Base-by-base conservation (phyloP, 768 basidiomycete genomes). In the Saitozyma podzolica region DNA sequence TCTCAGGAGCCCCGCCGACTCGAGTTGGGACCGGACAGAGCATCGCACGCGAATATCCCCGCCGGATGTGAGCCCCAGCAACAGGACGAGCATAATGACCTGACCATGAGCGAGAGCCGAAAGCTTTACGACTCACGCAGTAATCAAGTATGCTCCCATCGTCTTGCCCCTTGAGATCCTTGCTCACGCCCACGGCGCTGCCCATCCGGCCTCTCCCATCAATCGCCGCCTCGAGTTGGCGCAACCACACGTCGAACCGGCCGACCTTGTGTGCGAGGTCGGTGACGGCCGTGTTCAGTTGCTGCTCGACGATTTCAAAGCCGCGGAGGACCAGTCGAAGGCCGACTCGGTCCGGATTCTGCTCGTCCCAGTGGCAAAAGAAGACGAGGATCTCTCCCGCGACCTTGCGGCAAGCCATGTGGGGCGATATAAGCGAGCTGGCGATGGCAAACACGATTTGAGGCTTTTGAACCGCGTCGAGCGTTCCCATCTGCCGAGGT, bases 171-270 rank as follows among this genome's bases (percentile, higher is more conserved):
- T 84, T 85, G 59, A 94, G 85, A 68, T 97, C 93, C 13, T 94
- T 91, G 69, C 93, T 95, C 20, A 92, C 92, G 0, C 96, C 96
- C 8, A 99, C 95, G 47, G 90, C 79, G 75, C 90, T 96, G 0
- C 95, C 95, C 91, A 97, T 93, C 77, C 88, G 89, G 0, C 95
- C 95, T 59, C 92, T 83, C 2, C 93, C 94, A 52, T 86, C 84
- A 16, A 97, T 83, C 3, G 86, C 86, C 37, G 81, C 80, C 67
- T 92, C 89, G 66, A 95, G 82, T 0, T 87, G 88, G 68, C 87
- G 88, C 75, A 98, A 90, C 94, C 92, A 98, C 70, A 86, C 92
- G 64, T 87, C 87, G 76, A 91, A 98, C 39, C 72, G 66, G 76
- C 72, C 73, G 39, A 72, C 75, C 60, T 73, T 72, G 40, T 68